phyloP scores from a whole-genome alignment of 371 early-diverging fungal species.

The Phascolomyces articulosus region DNA sequence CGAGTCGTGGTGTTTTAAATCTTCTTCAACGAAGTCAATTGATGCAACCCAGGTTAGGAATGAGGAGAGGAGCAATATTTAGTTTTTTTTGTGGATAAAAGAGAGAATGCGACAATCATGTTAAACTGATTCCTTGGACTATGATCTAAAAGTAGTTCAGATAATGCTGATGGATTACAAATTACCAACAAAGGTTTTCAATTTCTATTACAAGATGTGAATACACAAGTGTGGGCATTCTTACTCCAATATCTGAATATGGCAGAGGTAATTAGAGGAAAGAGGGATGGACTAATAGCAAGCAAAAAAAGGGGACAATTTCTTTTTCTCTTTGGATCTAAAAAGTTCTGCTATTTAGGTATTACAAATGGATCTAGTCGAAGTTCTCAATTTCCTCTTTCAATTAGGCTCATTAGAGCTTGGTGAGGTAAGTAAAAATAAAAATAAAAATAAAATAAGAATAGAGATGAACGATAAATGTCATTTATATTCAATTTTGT shows the following conservation, averaged over 20 bases:
- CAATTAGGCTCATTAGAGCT: slow-evolving; percentile 89
- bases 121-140: no score
- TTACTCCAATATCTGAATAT: slow-evolving; percentile 90
- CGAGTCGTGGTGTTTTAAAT: slow-evolving; percentile 77
- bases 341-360: slow-evolving; percentile 42
- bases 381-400: slow-evolving; percentile 90
- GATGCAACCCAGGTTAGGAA: slow-evolving; percentile 65
- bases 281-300: no score
- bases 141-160: slow-evolving; percentile 9
- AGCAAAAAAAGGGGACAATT: no score
- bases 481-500: no score
- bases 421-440: slow-evolving; percentile 66
- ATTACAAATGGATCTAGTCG: slow-evolving; percentile 88
- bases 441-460: neutral
- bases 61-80: no score
- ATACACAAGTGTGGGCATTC: slow-evolving; percentile 95
- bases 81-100: no score
- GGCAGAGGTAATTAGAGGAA: slow-evolving; percentile 63
- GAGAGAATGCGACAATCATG: no score
- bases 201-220: slow-evolving; percentile 91
- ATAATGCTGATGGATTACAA: slow-evolving; percentile 23
- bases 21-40: slow-evolving; percentile 69
- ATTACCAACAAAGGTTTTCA: slow-evolving; percentile 97
- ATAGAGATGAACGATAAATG: neutral
- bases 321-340: no score